Conservation (phyloP, 352 stramenopile genomes). For the Pythium sukuiense region DNA sequence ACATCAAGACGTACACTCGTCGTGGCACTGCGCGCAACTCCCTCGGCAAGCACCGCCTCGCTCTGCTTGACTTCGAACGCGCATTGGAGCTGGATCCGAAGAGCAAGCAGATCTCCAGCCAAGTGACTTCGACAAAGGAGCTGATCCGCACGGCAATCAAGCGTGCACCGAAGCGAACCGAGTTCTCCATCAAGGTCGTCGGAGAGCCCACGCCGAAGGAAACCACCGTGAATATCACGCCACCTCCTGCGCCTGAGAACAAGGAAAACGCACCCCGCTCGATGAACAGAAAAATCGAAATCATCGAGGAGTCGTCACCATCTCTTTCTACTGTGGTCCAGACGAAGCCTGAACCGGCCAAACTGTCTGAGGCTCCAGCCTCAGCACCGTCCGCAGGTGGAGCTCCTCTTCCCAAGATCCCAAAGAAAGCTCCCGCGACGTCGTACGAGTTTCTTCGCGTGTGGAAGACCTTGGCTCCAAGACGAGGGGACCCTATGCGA, state of each 20-base stretch:
- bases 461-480: constrained; percentile 67
- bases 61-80: constrained; percentile 78
- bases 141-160: constrained; percentile 70
- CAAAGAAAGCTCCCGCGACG: constrained; percentile 61
- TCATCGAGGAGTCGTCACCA: constrained; percentile 6
- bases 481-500: constrained; percentile 40
- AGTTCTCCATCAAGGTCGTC: constrained; percentile 52
- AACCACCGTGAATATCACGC: neutral
- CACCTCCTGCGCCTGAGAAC: constrained; percentile 27
- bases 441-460: constrained; percentile 82
- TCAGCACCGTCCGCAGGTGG: neutral
- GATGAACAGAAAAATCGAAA: constrained; percentile 10
- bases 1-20: constrained; percentile 86
- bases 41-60: constrained; percentile 82
- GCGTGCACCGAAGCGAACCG: constrained; percentile 47
- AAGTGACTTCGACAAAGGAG: constrained; percentile 62
- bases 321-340: neutral
- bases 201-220: constrained; percentile 14
- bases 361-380: neutral
- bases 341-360: neutral
- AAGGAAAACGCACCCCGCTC: constrained; percentile 12
- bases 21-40: constrained; percentile 86
- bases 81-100: constrained; percentile 65
- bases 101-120: constrained; percentile 66
- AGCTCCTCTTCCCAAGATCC: constrained; percentile 45